A percentile compares a stretch with the other conserved stretches of the same genome.
phyloP scores from a whole-genome alignment of 2,329 filamentous ascomycete species.

The Botryotinia narcissicola region DNA sequence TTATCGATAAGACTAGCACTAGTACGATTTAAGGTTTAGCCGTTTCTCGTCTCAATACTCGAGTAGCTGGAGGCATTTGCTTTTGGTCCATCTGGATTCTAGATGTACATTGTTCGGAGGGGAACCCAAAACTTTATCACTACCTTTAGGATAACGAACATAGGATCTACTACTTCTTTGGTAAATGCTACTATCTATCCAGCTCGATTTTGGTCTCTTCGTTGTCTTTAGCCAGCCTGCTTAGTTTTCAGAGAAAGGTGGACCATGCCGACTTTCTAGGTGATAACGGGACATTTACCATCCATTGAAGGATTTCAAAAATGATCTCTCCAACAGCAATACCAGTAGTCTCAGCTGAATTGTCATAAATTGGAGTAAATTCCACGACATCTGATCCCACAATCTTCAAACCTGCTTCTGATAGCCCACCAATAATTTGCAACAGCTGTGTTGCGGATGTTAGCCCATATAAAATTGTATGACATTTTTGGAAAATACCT shows the following conservation, averaged over 20 bases:
- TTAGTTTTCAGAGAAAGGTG: neutral
- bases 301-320: constrained; percentile 38
- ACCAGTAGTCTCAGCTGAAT: constrained; percentile 36
- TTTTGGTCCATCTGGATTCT: neutral
- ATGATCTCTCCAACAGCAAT: constrained; percentile 35
- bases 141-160: neutral
- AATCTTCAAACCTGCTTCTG: constrained; percentile 35
- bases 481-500: constrained; percentile 21
- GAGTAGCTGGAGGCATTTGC: neutral
- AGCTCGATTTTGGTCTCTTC: neutral
- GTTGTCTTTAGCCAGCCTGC: neutral
- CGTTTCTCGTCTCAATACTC: neutral
- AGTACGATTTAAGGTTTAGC: neutral
- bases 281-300: constrained; percentile 34
- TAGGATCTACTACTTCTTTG: neutral
- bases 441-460: constrained; percentile 27
- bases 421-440: constrained; percentile 35
- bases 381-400: constrained; percentile 39
- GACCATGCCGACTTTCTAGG: neutral
- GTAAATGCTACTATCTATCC: neutral
- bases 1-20: neutral
- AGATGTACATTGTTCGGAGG: neutral
- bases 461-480: neutral
- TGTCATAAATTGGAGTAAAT: constrained; percentile 37
- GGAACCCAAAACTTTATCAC: neutral